Evolutionary conservation across 2,329 filamentous ascomycete genomes (phyloP), one percentile per base, ranked within the genome.

Genomic region (Mollisia scopiformis): DNA sequence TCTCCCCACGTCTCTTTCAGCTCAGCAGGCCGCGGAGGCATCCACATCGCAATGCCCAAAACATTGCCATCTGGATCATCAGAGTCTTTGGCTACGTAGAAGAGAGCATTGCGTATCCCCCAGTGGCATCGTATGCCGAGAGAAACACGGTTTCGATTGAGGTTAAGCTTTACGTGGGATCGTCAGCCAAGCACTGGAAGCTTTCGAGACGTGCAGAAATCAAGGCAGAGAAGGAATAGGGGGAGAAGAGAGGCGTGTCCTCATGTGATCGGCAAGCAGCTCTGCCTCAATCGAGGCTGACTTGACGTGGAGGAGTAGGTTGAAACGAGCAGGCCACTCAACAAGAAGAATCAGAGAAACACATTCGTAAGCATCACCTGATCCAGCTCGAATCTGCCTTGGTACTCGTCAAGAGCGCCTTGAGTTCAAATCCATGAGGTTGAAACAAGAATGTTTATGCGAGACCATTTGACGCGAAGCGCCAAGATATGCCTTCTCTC

Each of bases 21-120:
- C 4, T 73, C 76, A 0, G 78, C 72, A 0, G 76, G 76, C 14
- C 79, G 79, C 0, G 89, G 89, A 0, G 81, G 81, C 56, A 90
- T 77, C 89, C 89, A 92, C 83, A 90, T 91, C 59, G 88, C 85
- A 25, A 90, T 86, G 10, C 89, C 89, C 28, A 91, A 80, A 35
- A 91, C 81, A 59, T 83, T 81, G 41, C 79, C 76, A 54, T 71
- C 75, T 30, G 66, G 61, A 31, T 65, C 63, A 0, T 79, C 76
- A 3, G 80, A 76, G 68, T 89, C 85, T 74, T 87, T 89, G 10
- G 87, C 87, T 61, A 91, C 86, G 66, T 89, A 84, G 75, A 91
- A 90, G 37, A 90, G 81, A 55, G 84, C 87, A 70, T 89, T 86
- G 55, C 82, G 80, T 72, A 92, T 89, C 27, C 89, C 88, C 85